A percentile compares a stretch with the other conserved stretches of the same genome.
Conservation (phyloP, 2,329 filamentous ascomycete genomes). For the Sarocladium brachiariae region DNA sequence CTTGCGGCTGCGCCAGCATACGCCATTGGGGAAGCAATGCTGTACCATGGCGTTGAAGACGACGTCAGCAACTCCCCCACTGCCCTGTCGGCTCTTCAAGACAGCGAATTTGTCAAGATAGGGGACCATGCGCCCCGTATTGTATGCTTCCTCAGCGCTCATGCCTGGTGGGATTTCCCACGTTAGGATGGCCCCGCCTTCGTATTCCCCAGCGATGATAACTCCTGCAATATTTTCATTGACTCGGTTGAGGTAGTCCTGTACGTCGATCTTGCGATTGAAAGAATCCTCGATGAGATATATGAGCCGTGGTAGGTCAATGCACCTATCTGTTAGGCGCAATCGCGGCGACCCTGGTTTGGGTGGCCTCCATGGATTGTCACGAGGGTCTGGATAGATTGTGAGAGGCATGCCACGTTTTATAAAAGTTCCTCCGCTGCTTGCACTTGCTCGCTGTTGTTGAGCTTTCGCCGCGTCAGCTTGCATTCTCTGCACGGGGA, state of each 20-base stretch:
- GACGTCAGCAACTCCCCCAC: constrained; percentile 87
- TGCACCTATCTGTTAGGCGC: constrained; percentile 68
- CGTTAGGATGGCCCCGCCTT: constrained; percentile 88
- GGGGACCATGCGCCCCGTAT: constrained; percentile 64
- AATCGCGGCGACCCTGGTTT: constrained; percentile 52
- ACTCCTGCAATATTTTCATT: constrained; percentile 77
- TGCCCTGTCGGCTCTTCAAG: constrained; percentile 78
- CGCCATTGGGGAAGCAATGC: constrained; percentile 77
- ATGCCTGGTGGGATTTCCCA: constrained; percentile 74
- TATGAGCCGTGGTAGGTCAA: constrained; percentile 77
- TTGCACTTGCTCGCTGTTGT: constrained; percentile 15
- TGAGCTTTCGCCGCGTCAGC: background rate
- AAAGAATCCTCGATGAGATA: constrained; percentile 94
- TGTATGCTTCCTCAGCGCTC: constrained; percentile 45
- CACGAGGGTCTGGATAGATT: constrained; percentile 70
- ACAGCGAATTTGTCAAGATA: constrained; percentile 98
- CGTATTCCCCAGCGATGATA: constrained; percentile 93
- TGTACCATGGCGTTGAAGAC: constrained; percentile 95
- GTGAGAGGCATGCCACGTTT: constrained; percentile 88
- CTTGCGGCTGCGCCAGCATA: constrained; percentile 86
- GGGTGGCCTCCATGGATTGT: constrained; percentile 62
- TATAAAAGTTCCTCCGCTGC: constrained; percentile 64
- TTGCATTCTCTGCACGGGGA: constrained; percentile 63
- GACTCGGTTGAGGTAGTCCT: constrained; percentile 77
- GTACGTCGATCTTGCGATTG: constrained; percentile 71